Evolutionary conservation across 1,284 basidiomycete species (phyloP).

Genomic region (Cutaneotrichosporon mucoides): DNA sequence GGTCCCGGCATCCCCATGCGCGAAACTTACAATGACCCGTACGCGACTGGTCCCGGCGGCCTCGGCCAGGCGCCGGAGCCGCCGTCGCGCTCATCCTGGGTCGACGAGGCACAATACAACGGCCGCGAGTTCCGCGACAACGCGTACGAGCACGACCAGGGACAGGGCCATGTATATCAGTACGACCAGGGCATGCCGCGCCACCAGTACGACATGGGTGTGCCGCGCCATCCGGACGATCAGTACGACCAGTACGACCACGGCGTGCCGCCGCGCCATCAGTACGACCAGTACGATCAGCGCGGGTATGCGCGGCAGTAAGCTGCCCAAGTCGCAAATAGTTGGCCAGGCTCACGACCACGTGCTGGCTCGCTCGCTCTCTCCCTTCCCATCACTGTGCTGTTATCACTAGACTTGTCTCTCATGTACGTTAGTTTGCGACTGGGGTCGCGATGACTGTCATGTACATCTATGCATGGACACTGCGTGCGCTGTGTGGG

Average conservation of each 20-base stretch:
- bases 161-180: not conserved
- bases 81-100: not conserved
- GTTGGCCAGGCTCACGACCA: no score
- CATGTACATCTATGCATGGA: no score
- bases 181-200: not conserved
- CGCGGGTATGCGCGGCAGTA: no score
- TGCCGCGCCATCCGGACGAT: no score
- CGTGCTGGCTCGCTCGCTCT: no score
- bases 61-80: not conserved
- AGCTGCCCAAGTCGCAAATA: no score
- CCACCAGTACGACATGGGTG: not conserved
- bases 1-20: not conserved
- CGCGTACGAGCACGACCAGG: not conserved
- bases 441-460: no score
- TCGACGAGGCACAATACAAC: not conserved
- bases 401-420: no score
- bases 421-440: no score
- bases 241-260: not conserved
- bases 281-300: not conserved
- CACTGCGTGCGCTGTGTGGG: no score
- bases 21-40: not conserved
- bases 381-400: no score
- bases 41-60: not conserved
- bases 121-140: not conserved
- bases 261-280: not conserved